Conservation (phyloP, 345 rosid genomes). For the Lepidium aucheri region DNA sequence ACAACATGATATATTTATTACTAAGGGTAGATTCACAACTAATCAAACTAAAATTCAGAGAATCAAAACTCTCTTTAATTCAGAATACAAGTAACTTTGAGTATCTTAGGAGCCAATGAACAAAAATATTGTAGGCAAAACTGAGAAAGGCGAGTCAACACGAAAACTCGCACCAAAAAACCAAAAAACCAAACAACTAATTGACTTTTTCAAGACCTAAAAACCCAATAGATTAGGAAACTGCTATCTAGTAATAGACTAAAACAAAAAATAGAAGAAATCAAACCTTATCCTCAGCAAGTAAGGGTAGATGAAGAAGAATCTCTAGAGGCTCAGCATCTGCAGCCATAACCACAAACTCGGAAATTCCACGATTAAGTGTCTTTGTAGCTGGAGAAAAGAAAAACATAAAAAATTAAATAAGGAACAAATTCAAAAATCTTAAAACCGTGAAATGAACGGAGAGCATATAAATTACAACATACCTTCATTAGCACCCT, state of each 20-base stretch:
- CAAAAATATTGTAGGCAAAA: background rate
- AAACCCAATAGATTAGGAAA: background rate
- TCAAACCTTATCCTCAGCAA: constrained; percentile 78
- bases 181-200: background rate
- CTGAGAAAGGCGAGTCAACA: background rate
- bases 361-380: constrained; percentile 86
- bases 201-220: background rate
- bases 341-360: constrained; percentile 83
- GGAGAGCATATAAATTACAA: background rate
- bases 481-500: constrained; percentile 92
- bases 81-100: no score
- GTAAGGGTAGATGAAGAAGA: constrained; percentile 61
- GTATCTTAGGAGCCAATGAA: background rate
- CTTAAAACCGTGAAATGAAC: background rate
- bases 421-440: background rate
- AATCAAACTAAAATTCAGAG: background rate
- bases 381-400: constrained; percentile 80
- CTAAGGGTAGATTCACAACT: background rate
- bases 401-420: background rate
- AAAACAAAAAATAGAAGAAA: background rate
- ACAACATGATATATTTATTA: background rate
- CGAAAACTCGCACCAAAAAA: background rate
- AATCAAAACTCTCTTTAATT: background rate
- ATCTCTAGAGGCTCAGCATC: constrained; percentile 90
- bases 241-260: background rate